Evolutionary conservation across 169 alveolate species (phyloP), one percentile per base, ranked within the genome.

Genomic region (Babesia caballi): DNA sequence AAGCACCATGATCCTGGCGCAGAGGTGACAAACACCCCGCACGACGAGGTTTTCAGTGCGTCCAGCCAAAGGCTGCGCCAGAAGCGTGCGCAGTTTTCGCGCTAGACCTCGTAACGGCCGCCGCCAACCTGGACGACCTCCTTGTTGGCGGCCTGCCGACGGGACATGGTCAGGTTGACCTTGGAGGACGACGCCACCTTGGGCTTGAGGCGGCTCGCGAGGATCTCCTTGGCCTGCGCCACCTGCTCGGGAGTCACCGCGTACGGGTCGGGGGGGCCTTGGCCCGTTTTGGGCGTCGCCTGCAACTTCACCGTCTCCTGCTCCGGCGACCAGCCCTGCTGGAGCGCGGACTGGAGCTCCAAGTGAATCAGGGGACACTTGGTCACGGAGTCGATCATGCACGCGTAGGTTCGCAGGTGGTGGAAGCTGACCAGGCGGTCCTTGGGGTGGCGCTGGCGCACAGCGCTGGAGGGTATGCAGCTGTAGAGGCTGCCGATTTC

Each of bases 321-420:
- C 36, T 69, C 51, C 1, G 50, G 66, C 27, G 28, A 33, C 88
- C 82, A 67, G 21, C 88, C 83, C 17, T 25, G 52, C 40, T 57
- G 59, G 19, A 67, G 66, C 12, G 63, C 59, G 14, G 60, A 21
- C 27, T 80, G 75, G 4, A 70, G 42, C 44, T 80, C 82, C 14
- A 69, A 68, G 15, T 56, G 76, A 15, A 80, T 35, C 40, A 70
- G 56, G n/a, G 88, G 88, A 30, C 88, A 80, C 58, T 70, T 80
- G 35, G 88, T 80, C 23, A 80, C 88, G 11, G 75, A 58, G 63
- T 80, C 83, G 52, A 80, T 65, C 83, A 69, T 69, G 32, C 57
- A 60, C 23, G 78, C 88, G 30, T 70, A 80, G 9, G 57, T 80
- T 0, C 59, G 54, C 50, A 80, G 51, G 38, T 69, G 66, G 46